phyloP scores from a whole-genome alignment of 2,329 filamentous ascomycete species.

The Chaetothyriales sp. region DNA sequence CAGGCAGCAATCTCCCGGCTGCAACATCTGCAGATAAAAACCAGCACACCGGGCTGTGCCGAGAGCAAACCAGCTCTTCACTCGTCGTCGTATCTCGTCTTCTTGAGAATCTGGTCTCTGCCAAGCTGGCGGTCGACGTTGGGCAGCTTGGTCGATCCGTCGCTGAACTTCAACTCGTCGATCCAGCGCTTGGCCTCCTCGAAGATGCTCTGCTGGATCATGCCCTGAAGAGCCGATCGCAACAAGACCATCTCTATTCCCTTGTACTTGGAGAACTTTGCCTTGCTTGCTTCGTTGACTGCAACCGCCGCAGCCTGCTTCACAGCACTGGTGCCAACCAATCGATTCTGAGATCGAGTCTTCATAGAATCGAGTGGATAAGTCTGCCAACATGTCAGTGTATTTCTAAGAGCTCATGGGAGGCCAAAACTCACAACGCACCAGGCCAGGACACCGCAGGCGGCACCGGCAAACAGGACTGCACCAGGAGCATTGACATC shows the following conservation, averaged over 20 bases:
- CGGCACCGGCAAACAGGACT: constrained; percentile 30
- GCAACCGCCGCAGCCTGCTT: constrained; percentile 3
- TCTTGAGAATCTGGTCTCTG: constrained; percentile 10
- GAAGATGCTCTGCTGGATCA: constrained; percentile 33
- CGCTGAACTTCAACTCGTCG: constrained; percentile 23
- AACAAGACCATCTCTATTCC: constrained; percentile 33
- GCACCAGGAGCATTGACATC: constrained; percentile 28
- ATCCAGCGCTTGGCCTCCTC: constrained; percentile 32
- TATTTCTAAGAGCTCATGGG: not conserved
- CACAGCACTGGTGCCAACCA: constrained; percentile 21
- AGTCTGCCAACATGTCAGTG: constrained; percentile 21
- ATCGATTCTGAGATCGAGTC: constrained; percentile 33
- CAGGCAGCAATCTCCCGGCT: no score
- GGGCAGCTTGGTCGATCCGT: constrained; percentile 14
- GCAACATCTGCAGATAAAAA: not conserved
- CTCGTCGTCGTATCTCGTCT: not conserved
- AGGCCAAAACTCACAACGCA: constrained; percentile 25
- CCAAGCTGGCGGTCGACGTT: constrained; percentile 16
- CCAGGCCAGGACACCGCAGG: constrained; percentile 34
- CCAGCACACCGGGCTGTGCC: no score
- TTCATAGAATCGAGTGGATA: constrained; percentile 35
- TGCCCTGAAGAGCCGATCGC: constrained; percentile 33
- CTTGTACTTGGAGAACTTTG: constrained; percentile 31
- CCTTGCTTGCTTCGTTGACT: constrained; percentile 21
- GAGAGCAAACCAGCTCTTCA: not conserved